Base-by-base conservation (phyloP, 805 yeast species). In the Saccharomycopsis fodiens region DNA sequence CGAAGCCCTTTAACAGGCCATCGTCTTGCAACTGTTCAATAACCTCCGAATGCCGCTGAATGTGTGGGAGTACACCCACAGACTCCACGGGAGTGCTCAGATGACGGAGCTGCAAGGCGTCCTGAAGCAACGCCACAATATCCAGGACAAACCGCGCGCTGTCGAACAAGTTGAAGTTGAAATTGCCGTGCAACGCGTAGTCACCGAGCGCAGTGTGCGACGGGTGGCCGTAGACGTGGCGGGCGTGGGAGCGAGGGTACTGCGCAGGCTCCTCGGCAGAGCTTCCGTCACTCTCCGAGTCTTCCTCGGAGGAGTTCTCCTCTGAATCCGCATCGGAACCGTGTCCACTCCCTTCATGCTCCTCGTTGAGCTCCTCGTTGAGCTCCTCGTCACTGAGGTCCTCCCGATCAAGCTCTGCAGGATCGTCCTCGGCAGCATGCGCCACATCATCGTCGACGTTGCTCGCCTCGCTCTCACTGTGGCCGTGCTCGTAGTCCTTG, bases 401-500 rank as follows among this genome's bases (percentile, higher is more conserved):
- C 23, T 52, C 58, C 15, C 54, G 56, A 1, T 56, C 56, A 16
- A 48, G 53, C 19, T 57, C 57, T 1, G 59, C 61, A 5, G 52
- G 58, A 3, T 59, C 60, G 8, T 52, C 59, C 2, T 53, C 61
- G 4, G 56, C 60, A 23, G 53, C 62, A 4, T 51, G 60, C 6
- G 47, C 59, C 19, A 53, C 59, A 7, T 41, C 55, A 4, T 54
- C 53, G 1, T 52, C 46, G 12, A 47, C 49, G 3, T 42, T 53
- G 13, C 35, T 36, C 7, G 35, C 35, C 16, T 31, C 27, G 23
- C 20, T 4, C 7, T 40, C 41, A 27, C 25, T 20, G 22, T 45
- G 39, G 12, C 41, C 44, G 19, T 25, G 31, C 21, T 15, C 39
- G 4, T 45, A 39, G 10, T 3, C 37, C 22, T 10, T 10, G 7